phyloP scores from a whole-genome alignment of 2,329 filamentous ascomycete species.

The Penicillium griseofulvum region DNA sequence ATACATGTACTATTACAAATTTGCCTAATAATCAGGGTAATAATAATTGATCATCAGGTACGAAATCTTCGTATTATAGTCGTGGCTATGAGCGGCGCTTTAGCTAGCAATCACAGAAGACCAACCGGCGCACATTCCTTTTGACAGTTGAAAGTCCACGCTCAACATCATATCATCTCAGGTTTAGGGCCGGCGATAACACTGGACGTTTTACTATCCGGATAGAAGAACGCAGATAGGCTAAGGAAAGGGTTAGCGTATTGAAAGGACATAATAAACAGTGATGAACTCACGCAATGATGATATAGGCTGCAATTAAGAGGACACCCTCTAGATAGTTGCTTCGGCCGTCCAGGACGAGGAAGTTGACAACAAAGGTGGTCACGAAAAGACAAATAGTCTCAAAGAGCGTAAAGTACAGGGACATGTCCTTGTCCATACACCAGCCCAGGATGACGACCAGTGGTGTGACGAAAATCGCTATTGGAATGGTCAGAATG shows the following conservation, averaged over 20 bases:
- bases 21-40: background rate
- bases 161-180: background rate
- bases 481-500: slow-evolving; percentile 30
- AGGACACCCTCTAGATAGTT: slow-evolving; percentile 79
- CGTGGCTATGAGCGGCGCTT: background rate
- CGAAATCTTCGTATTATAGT: background rate
- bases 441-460: slow-evolving; percentile 75
- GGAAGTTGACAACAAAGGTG: slow-evolving; percentile 79
- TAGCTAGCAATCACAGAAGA: background rate
- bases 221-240: slow-evolving; percentile 48
- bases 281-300: slow-evolving; percentile 60
- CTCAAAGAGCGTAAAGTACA: slow-evolving; percentile 62
- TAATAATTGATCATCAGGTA: background rate
- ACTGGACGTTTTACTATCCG: slow-evolving; percentile 28
- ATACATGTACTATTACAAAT: background rate
- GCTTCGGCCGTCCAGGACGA: slow-evolving; percentile 78
- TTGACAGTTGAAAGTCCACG: background rate
- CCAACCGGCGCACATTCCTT: background rate
- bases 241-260: slow-evolving; percentile 13
- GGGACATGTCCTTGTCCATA: slow-evolving; percentile 67
- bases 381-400: slow-evolving; percentile 75
- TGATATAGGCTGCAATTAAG: slow-evolving; percentile 73
- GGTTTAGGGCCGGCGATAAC: slow-evolving; percentile 20
- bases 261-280: background rate
- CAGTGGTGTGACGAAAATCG: slow-evolving; percentile 73